Percentiles rank a stretch among this genome's conserved stretches.
phyloP scores from a whole-genome alignment of 2,329 filamentous ascomycete genomes.

The Stemphylium beticola region DNA sequence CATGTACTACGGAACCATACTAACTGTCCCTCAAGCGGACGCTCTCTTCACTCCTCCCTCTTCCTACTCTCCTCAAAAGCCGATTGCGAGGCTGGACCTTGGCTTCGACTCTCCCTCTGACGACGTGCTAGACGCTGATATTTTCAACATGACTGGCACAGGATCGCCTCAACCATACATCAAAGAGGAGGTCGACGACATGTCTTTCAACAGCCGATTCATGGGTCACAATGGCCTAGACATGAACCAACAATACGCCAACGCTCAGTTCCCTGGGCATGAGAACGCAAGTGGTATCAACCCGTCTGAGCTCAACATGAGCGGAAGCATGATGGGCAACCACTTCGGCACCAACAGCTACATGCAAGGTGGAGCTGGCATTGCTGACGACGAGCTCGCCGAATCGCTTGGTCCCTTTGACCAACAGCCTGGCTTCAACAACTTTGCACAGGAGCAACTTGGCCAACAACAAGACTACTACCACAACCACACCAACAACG shows the following conservation, averaged over 20 bases:
- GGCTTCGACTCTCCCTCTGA: conserved; percentile 48
- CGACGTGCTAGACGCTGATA: conserved; percentile 52
- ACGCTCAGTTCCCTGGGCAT: conserved; percentile 55
- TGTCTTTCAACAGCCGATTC: conserved; percentile 60
- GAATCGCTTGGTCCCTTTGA: conserved; percentile 68
- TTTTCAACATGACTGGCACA: conserved; percentile 61
- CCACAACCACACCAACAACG: conserved; percentile 52
- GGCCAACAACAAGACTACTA: conserved; percentile 63
- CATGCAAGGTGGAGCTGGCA: conserved; percentile 76
- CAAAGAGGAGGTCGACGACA: conserved; percentile 71
- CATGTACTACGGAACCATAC: conserved; percentile 47
- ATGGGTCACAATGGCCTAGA: conserved; percentile 58
- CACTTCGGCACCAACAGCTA: conserved; percentile 71
- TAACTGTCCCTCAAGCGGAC: conserved; percentile 52
- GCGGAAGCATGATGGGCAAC: conserved; percentile 62
- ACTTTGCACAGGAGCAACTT: conserved; percentile 63
- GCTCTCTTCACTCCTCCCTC: conserved; percentile 50
- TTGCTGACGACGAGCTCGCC: conserved; percentile 86
- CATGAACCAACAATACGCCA: conserved; percentile 58
- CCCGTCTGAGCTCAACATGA: conserved; percentile 83
- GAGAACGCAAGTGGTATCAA: conserved; percentile 64
- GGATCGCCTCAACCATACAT: conserved; percentile 66
- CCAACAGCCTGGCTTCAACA: conserved; percentile 49
- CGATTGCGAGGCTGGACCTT: conserved; percentile 47
- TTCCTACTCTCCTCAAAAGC: conserved; percentile 50